phyloP scores from a whole-genome alignment of 2,329 filamentous ascomycete genomes.

The Endocalyx cinctus region DNA sequence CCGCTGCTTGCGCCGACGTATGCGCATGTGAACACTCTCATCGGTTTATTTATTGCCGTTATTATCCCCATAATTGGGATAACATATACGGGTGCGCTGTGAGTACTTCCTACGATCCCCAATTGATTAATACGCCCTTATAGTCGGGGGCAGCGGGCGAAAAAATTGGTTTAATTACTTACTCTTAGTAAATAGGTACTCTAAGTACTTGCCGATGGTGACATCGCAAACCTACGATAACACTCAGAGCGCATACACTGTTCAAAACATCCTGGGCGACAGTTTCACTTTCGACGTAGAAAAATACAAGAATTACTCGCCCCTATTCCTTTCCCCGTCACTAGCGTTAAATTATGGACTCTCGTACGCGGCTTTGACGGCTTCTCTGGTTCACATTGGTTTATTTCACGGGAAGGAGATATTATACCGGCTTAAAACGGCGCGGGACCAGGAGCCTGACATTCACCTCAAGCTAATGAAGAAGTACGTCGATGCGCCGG shows the following conservation, averaged over 20 bases:
- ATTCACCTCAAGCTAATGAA: constrained; percentile 49
- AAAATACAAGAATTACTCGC: constrained; percentile 51
- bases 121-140: too few relatives aligned
- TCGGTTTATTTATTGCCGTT: constrained; percentile 36
- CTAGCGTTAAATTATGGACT: constrained; percentile 44
- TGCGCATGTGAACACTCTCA: constrained; percentile 38
- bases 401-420: constrained; percentile 39
- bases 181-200: constrained; percentile 33
- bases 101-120: constrained; percentile 7
- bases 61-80: constrained; percentile 42
- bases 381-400: constrained; percentile 33
- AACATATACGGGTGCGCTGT: constrained; percentile 39
- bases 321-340: constrained; percentile 46
- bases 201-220: constrained; percentile 52
- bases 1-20: constrained; percentile 30
- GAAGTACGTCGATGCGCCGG: constrained; percentile 46
- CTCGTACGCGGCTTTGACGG: constrained; percentile 49
- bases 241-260: constrained; percentile 45
- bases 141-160: too few relatives aligned
- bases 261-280: constrained; percentile 44
- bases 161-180: too few relatives aligned
- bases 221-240: constrained; percentile 54
- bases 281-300: constrained; percentile 45
- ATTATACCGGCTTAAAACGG: constrained; percentile 39
- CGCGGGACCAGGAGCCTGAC: constrained; percentile 44